Conservation (phyloP, 1,139 yeast species). For the Kurtzmaniella natalensis region DNA sequence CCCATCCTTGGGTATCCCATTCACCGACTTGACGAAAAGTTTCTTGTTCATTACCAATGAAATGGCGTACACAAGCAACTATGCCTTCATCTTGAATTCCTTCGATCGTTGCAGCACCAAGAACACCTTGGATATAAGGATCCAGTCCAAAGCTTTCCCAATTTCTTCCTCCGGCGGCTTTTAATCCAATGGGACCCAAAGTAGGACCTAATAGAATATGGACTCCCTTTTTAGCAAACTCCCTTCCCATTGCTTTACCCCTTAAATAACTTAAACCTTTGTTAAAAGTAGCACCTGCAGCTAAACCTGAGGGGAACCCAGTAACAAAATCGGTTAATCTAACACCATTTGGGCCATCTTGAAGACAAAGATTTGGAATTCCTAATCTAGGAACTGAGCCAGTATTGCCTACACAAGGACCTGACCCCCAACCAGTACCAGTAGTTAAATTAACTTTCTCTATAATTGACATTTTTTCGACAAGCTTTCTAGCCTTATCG, state of each 20-base stretch:
- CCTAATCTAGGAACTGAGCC: conserved; percentile 56
- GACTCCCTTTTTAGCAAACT: conserved; percentile 54
- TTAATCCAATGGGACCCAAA: conserved; percentile 59
- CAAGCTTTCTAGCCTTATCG: conserved; percentile 49
- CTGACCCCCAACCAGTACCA: conserved; percentile 64
- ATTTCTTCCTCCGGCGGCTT: conserved; percentile 62
- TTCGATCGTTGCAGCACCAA: conserved; percentile 48
- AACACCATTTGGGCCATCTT: conserved; percentile 65
- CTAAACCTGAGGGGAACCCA: conserved; percentile 56
- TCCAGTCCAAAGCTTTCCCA: conserved; percentile 68
- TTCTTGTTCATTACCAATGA: conserved; percentile 63
- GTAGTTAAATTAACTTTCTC: conserved; percentile 63
- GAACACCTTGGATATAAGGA: conserved; percentile 57
- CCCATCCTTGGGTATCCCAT: conserved; percentile 48
- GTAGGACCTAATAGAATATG: conserved; percentile 60
- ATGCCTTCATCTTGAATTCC: conserved; percentile 61
- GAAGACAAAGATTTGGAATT: conserved; percentile 55
- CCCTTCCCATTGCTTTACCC: conserved; percentile 57
- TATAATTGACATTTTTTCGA: conserved; percentile 49
- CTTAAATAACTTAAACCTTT: conserved; percentile 47
- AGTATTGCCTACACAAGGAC: conserved; percentile 63
- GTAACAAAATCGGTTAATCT: conserved; percentile 55
- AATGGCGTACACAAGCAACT: conserved; percentile 51
- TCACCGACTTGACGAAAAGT: conserved; percentile 58
- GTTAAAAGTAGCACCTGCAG: conserved; percentile 58